Percentiles rank a stretch among this genome's conserved stretches.
Evolutionary conservation across 345 rosid genomes (phyloP).

Genomic region (Hibiscus mutabilis): DNA sequence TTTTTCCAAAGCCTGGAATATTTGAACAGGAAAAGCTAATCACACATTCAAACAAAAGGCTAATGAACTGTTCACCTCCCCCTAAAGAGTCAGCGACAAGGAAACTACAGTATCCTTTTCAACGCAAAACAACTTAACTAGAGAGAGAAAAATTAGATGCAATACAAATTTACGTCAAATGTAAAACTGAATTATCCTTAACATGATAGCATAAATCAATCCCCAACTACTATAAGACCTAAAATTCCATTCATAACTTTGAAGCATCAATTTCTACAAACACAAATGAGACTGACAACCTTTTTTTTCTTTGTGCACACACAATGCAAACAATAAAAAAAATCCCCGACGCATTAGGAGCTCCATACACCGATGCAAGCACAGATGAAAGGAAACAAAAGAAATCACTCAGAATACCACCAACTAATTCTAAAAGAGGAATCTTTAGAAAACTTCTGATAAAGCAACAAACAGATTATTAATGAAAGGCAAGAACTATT

Average conservation of each 20-base stretch:
- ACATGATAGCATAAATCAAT: not conserved
- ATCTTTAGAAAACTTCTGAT: not conserved
- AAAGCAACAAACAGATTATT: not conserved
- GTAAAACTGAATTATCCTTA: not conserved
- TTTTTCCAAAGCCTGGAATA: slow-evolving; percentile 73
- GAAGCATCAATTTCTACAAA: not conserved
- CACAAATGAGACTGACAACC: not conserved
- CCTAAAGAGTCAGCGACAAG: not conserved
- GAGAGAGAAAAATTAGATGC: not conserved
- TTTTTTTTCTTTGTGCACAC: not conserved
- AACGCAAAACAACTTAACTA: not conserved
- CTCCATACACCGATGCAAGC: not conserved
- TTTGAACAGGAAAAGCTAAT: not conserved
- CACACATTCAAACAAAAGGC: not conserved
- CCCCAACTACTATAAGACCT: not conserved
- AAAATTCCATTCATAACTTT: not conserved
- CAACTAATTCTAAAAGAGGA: not conserved
- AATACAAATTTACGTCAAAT: not conserved
- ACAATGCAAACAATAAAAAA: not conserved
- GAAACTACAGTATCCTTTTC: not conserved
- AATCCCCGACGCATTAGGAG: not conserved
- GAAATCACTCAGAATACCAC: not conserved
- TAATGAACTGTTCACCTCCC: not conserved
- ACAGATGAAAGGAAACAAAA: not conserved
- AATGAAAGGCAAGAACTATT: not conserved